These are phyloP conservation scores for Blastobotrys buckinghamii DNA, from an alignment of 1,139 yeast genomes.

Conservation along the genomic window DNA sequence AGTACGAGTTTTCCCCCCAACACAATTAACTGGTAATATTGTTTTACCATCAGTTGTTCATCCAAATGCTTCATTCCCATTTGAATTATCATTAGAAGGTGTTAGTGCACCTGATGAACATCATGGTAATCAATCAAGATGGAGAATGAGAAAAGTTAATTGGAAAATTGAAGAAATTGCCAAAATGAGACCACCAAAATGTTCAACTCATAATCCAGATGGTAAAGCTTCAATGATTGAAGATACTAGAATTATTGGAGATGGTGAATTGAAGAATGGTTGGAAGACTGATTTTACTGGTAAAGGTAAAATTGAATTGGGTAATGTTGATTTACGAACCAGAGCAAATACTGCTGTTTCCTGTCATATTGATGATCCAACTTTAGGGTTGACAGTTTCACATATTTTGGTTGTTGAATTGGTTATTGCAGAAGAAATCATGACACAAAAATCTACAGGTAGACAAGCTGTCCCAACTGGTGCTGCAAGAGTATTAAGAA, in stretches of 20 bases:
- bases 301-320: slow-evolving; percentile 69
- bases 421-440: slow-evolving; percentile 85
- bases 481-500: slow-evolving; percentile 85
- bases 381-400: slow-evolving; percentile 64
- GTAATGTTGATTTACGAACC: slow-evolving; percentile 47
- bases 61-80: slow-evolving; percentile 79
- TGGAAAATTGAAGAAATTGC: slow-evolving; percentile 90
- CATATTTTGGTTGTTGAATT: slow-evolving; percentile 79
- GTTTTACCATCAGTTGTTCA: slow-evolving; percentile 82
- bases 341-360: slow-evolving; percentile 50
- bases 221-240: slow-evolving; percentile 36
- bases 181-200: slow-evolving; percentile 44
- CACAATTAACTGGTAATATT: slow-evolving; percentile 81
- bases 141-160: slow-evolving; percentile 85
- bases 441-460: slow-evolving; percentile 29
- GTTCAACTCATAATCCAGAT: slow-evolving; percentile 15
- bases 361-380: slow-evolving; percentile 80
- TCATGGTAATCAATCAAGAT: slow-evolving; percentile 47
- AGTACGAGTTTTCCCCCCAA: slow-evolving; percentile 90
- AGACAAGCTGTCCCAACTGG: slow-evolving; percentile 56
- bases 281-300: slow-evolving; percentile 91
- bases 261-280: slow-evolving; percentile 80
- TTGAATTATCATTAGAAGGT: slow-evolving; percentile 79
- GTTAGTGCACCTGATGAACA: slow-evolving; percentile 40
- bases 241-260: slow-evolving; percentile 64